Base-by-base conservation (phyloP, 2,329 filamentous ascomycete genomes). In the Epicoccum sorghinum region DNA sequence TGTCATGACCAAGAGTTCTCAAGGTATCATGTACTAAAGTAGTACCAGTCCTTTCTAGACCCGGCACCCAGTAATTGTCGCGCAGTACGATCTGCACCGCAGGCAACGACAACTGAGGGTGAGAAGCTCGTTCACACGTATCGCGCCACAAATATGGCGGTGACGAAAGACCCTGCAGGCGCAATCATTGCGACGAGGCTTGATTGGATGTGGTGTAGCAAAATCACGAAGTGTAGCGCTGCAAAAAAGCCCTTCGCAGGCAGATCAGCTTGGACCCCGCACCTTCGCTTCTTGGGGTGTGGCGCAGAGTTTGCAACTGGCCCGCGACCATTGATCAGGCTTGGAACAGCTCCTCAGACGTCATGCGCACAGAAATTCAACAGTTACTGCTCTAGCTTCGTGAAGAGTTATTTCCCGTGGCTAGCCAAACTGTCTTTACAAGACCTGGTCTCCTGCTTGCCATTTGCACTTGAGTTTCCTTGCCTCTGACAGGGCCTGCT, bases 251-350 rank as follows among this genome's bases (percentile, higher is more conserved):
- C 55, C 58, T 53, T 41, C 48, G 40, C 29, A 33, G 38, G 24
- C 45, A 59, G 44, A 55, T 57, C 48, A 59, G 59, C 56, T 46
- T 23, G 18, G 47, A 51, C 68, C 64, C 65, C 68, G 68, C 66
- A 65, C 62, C 55, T 58, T 56, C 52, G 52, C 48, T 57, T 47
- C 55, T 55, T 62, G 56, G 54, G 32, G 9, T 33, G 32, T 33
- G 32, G 32, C 32, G 32, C 32, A 33, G 32, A 33, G 32, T 33
- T 33, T 33, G 32, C 32, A n/a, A 33, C 45, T 54, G 35, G 39
- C 55, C 9, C 40, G 54, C 56, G 52, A 53, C 49, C 56, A 61
- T 61, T 56, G 43, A 56, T 48, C 59, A 55, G 40, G 47, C 54
- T 46, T 56, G 51, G 47, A 52, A 59, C 51, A 49, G 47, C 47